Percentiles rank a stretch among this genome's conserved stretches.
Evolutionary conservation across 2,329 filamentous ascomycete genomes (phyloP).

Genomic region (Harringtonia lauricola): DNA sequence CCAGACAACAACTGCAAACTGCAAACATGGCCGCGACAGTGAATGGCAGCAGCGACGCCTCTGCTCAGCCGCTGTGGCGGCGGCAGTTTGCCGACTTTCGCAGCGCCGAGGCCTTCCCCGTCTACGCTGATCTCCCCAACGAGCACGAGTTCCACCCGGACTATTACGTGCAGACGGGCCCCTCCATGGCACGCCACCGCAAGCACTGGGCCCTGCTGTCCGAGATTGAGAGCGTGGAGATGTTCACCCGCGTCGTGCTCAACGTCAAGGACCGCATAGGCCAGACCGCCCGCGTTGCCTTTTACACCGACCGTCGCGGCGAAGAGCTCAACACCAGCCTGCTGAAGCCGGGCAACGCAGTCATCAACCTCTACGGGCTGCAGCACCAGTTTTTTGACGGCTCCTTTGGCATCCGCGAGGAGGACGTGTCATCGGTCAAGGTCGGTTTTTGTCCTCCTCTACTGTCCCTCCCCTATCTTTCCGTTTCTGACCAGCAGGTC

Average conservation of each 20-base stretch:
- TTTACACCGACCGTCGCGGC: neutral
- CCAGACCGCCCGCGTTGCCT: neutral
- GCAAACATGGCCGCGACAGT: neutral
- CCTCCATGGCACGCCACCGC: neutral
- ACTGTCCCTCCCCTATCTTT: neutral
- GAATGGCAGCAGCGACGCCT: neutral
- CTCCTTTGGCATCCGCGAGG: neutral
- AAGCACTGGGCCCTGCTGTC: slow-evolving; percentile 2
- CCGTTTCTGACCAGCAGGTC: neutral
- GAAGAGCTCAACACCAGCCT: neutral
- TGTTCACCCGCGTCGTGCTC: neutral
- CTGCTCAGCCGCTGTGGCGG: neutral
- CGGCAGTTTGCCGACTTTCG: slow-evolving; percentile 1
- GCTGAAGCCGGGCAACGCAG: neutral
- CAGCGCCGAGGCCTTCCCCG: neutral
- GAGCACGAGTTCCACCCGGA: neutral
- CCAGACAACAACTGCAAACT: no score
- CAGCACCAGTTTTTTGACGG: neutral
- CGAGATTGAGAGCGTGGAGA: neutral
- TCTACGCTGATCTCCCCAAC: neutral
- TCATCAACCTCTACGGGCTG: neutral
- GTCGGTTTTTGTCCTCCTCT: neutral
- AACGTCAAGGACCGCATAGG: neutral
- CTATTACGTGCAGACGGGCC: neutral
- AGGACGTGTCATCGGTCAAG: neutral